A percentile compares a stretch with the other conserved stretches of the same genome.
phyloP scores from a whole-genome alignment of 306 rosid species.

The Psophocarpus tetragonolobus region DNA sequence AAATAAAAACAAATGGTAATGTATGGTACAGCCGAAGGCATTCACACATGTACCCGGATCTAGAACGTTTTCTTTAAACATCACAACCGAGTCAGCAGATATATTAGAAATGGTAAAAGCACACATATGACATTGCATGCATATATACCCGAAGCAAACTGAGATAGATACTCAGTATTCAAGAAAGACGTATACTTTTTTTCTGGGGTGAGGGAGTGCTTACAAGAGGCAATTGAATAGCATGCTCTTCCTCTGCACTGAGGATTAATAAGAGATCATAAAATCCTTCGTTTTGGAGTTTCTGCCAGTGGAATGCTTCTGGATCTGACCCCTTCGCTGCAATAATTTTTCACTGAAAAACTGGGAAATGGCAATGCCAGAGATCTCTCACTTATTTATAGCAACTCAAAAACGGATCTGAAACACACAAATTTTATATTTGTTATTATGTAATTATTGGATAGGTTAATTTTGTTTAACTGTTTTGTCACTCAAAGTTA shows the following conservation, averaged over 20 bases:
- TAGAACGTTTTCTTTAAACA: background rate
- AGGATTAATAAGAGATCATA: constrained; percentile 13
- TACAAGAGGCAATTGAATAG: background rate
- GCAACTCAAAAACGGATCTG: constrained; percentile 32
- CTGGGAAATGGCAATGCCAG: background rate
- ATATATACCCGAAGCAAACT: constrained; percentile 40
- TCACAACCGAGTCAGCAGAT: background rate
- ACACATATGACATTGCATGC: background rate
- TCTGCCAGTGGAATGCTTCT: constrained; percentile 2
- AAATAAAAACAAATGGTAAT: constrained; percentile 25
- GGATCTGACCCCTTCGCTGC: constrained; percentile 40
- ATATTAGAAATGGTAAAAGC: background rate
- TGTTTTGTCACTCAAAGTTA: constrained; percentile 18
- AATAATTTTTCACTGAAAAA: background rate
- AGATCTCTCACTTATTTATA: constrained; percentile 24
- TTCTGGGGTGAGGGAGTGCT: background rate
- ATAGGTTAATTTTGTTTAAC: background rate
- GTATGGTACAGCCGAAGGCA: background rate
- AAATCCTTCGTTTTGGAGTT: constrained; percentile 26
- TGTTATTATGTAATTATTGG: background rate
- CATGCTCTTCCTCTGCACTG: constrained; percentile 1
- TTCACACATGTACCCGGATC: constrained; percentile 46
- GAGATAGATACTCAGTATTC: background rate
- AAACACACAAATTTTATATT: background rate
- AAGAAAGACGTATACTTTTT: background rate